Base-by-base conservation (phyloP, 768 basidiomycete genomes). In the Mycena maculata region DNA sequence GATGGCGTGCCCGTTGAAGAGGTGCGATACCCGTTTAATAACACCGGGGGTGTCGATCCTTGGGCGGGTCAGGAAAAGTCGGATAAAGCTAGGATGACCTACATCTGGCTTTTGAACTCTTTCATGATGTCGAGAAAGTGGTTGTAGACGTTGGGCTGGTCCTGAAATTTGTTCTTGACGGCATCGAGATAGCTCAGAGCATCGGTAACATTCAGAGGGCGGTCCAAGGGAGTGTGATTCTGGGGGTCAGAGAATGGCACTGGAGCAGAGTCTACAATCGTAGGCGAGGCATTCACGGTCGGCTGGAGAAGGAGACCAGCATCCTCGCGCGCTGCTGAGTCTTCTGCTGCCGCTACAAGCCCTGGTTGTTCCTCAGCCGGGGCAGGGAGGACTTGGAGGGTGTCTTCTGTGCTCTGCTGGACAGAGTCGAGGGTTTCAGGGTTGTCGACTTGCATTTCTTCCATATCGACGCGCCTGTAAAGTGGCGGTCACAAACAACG, bases 11-110 rank as follows among this genome's bases (percentile, higher is more conserved):
- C 94, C 94, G 61, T 90, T 88, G 82, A 99, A 99, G 27, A 99
- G 89, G 53, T 90, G 87, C 1, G 96, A 97, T 30, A 98, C 97
- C 57, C 96, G 94, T 74, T 91, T 90, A 74, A 99, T 99, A 50
- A 99, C 97, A 39, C 95, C 96, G 0, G 97, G 97, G 0, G 97
- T 99, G 79, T 98, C 96, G 77, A 99, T 98, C 39, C 96, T 97
- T 36, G 18, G 30, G 4, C 1, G 8, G 22, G 33, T 65, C 3
- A 44, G 15, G 38, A 7, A 31, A 70, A 4, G 49, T 45, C 90
- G 79, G 89, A 16, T 18, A 42, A 28, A 30, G 10, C 22, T 27
- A 15, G 11, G n/a, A 30, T n/a, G 18, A 87, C 91, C 74, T 73
- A 93, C 93, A 84, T 82, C 76, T 97, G 94, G 73, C 94, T 94